Conservation (phyloP, 768 basidiomycete species). For the Boletus tomentosulus region DNA sequence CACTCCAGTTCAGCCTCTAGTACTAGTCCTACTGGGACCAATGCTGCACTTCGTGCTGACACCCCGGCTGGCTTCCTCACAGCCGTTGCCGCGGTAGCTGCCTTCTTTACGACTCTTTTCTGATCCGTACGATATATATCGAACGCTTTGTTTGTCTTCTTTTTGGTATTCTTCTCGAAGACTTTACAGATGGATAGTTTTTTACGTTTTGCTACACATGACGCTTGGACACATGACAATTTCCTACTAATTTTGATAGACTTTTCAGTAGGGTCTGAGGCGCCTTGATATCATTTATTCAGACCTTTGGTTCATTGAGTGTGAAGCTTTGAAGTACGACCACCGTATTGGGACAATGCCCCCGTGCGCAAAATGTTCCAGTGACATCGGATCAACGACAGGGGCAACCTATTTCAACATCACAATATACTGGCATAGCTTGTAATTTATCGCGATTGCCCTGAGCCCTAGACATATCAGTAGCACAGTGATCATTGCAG, state of each 20-base stretch:
- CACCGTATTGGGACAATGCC: no score
- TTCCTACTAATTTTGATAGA: not conserved
- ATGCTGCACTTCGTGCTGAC: conserved; percentile 30
- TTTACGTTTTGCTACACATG: not conserved
- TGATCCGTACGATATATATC: conserved; percentile 9
- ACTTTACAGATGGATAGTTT: conserved; percentile 1
- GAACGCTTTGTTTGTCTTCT: not conserved
- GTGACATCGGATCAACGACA: no score
- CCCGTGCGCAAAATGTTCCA: no score
- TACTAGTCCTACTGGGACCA: conserved; percentile 25
- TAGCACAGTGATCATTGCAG: no score
- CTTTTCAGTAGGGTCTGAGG: not conserved
- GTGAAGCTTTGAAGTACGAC: no score
- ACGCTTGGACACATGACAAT: not conserved
- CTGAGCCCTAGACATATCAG: no score
- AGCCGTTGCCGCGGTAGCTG: conserved; percentile 35
- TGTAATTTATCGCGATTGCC: no score
- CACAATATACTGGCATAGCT: no score
- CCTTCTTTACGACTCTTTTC: conserved; percentile 24
- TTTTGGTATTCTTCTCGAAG: not conserved
- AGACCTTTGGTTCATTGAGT: no score
- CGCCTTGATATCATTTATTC: not conserved
- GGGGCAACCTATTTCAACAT: no score
- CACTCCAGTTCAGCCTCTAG: conserved; percentile 26
- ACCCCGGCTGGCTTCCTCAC: conserved; percentile 32